A percentile compares a stretch with the other conserved stretches of the same genome.
phyloP scores from a whole-genome alignment of 1,284 basidiomycete genomes.

The Heterobasidion irregulare region DNA sequence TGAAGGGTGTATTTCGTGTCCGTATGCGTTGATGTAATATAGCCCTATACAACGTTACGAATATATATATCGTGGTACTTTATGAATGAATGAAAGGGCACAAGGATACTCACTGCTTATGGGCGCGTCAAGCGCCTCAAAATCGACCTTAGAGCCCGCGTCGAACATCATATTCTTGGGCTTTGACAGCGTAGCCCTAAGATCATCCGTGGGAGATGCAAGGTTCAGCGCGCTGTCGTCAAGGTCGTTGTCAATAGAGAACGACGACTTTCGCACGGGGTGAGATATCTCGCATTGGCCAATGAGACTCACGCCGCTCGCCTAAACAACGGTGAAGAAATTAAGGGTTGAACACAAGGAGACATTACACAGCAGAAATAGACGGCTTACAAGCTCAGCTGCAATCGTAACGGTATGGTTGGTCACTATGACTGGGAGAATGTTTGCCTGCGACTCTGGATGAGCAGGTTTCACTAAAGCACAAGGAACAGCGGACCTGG shows the following conservation, averaged over 20 bases:
- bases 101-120: slow-evolving; percentile 48
- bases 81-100: neutral
- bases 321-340: slow-evolving; percentile 30
- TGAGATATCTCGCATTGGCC: slow-evolving; percentile 98
- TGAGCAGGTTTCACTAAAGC: slow-evolving; percentile 1
- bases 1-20: slow-evolving; percentile 82
- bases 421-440: slow-evolving; percentile 88
- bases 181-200: neutral
- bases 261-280: slow-evolving; percentile 46
- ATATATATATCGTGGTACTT: neutral
- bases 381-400: slow-evolving; percentile 72
- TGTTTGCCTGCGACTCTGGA: slow-evolving; percentile 46
- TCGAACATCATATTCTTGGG: slow-evolving; percentile 65
- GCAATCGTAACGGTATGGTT: slow-evolving; percentile 97
- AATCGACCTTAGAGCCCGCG: slow-evolving; percentile 32
- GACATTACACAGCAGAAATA: slow-evolving; percentile 2
- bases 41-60: slow-evolving; percentile 33
- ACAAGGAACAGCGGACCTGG: slow-evolving; percentile 24
- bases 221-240: slow-evolving; percentile 19
- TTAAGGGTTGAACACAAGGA: neutral
- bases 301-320: slow-evolving; percentile 73
- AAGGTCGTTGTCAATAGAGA: slow-evolving; percentile 6
- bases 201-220: slow-evolving; percentile 20
- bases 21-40: slow-evolving; percentile 92
- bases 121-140: slow-evolving; percentile 52